phyloP scores from a whole-genome alignment of 1,284 basidiomycete genomes.

The Gomphus sp. region DNA sequence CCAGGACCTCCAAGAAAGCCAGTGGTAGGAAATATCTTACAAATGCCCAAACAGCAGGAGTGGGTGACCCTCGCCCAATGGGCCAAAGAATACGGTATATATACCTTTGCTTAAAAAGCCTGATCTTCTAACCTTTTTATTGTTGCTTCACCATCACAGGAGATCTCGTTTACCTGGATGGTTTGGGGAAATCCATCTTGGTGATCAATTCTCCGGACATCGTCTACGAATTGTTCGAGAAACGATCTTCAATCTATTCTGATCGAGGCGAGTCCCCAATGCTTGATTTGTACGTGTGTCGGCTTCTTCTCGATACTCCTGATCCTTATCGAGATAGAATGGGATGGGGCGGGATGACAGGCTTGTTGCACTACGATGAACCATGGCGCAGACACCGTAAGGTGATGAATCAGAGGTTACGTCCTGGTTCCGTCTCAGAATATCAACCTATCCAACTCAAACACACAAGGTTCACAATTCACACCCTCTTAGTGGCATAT shows the following conservation, averaged over 20 bases:
- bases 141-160: neutral
- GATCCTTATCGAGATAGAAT: conserved; percentile 1
- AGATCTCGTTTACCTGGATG: conserved; percentile 21
- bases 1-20: neutral
- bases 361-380: conserved; percentile 10
- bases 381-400: conserved; percentile 7
- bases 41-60: conserved; percentile 13
- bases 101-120: too few relatives aligned
- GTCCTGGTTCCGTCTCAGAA: neutral
- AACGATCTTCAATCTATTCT: conserved; percentile 31
- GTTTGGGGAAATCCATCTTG: conserved; percentile 27
- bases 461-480: neutral
- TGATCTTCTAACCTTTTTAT: neutral
- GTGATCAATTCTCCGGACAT: conserved; percentile 29
- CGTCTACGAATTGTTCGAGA: conserved; percentile 30
- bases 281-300: conserved; percentile 12
- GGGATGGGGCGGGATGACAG: conserved; percentile 17
- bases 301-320: neutral
- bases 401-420: neutral
- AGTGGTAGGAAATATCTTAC: conserved; percentile 14
- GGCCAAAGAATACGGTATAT: conserved; percentile 13
- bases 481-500: too few relatives aligned
- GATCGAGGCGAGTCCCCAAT: conserved; percentile 21
- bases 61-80: conserved; percentile 9
- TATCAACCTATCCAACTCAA: conserved; percentile 1